Evolutionary conservation across 257 asterid species (phyloP), one percentile per base, ranked within the genome.

Genomic region (Nicotiana obtusifolia): DNA sequence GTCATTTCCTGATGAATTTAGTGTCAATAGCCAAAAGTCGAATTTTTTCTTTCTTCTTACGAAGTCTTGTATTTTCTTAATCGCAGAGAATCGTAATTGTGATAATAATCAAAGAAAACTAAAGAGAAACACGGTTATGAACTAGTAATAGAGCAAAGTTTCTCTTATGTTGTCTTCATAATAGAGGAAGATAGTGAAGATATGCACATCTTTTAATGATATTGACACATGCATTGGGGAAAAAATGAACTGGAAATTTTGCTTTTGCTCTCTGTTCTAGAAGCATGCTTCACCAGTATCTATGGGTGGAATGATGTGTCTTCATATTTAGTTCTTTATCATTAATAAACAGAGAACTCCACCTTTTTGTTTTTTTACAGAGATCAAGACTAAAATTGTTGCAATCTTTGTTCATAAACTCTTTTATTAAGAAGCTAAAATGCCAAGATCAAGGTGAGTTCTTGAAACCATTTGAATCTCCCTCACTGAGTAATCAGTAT

Each of bases 361-460:
- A 44, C 56, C 10, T 76, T 57, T 59, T 83, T 47, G 20, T 61
- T 78, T 41, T 14, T 79, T 76, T 26, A 71, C 80, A 60, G 44
- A 56, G 33, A 24, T 28, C 73, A 20, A 9, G 66, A 30, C 35
- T 73, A 28, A 28, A 47, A 80, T 0, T 17, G 0, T 64, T 77
- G 61, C 57, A 24, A 33, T 8, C 22, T 82, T 10, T 56, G 28
- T 4, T 28, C 57, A 65, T 64, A 66, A 61, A 64, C 61, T 44
- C 6, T 66, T 28, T 47, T 64, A 33, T 22, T 64, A 47, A 57
- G 24, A 37, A 66, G 80, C 47, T 76, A 14, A 85, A 86, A 94
- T 94, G 97, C 92, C 97, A 77, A 89, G 94, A 91, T 82, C 95
- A 88, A 93, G 97, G 97, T 92, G 88, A 22, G 78, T 41, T 78